phyloP scores from a whole-genome alignment of 495 filamentous ascomycete species.

The Trypethelium eluteriae region DNA sequence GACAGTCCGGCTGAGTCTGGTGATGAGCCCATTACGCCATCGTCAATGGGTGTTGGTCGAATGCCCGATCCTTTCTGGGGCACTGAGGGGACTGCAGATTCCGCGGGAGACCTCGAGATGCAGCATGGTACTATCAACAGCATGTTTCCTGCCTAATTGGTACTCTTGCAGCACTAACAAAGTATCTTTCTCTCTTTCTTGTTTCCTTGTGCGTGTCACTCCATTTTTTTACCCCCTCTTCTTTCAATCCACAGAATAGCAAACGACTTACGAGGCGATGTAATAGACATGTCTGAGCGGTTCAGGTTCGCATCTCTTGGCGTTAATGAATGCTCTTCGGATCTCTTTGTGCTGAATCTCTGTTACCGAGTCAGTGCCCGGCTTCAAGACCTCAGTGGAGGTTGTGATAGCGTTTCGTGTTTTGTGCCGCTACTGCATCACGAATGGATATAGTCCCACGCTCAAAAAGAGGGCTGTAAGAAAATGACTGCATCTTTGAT shows the following conservation, averaged over 20 bases:
- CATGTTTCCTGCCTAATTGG: neutral
- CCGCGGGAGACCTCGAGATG: neutral
- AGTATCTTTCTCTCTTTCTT: neutral
- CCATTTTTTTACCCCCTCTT: neutral
- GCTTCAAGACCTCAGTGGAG: neutral
- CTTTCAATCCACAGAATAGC: neutral
- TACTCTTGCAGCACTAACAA: neutral
- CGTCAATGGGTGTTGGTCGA: slow-evolving; percentile 10
- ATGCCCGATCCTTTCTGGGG: slow-evolving; percentile 8
- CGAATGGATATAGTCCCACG: neutral
- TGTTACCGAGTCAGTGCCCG: neutral
- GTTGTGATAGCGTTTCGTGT: neutral
- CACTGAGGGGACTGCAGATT: neutral
- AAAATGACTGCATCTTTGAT: neutral
- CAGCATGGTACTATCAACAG: neutral
- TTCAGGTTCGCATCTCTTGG: neutral
- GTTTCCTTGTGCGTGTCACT: too few relatives aligned
- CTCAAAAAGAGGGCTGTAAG: neutral
- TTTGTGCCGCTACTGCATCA: neutral
- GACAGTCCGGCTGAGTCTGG: slow-evolving; percentile 15
- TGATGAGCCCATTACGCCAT: slow-evolving; percentile 20
- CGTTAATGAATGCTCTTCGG: neutral
- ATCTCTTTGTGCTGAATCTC: neutral
- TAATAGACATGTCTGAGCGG: neutral
- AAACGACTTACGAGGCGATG: neutral